Evolutionary conservation across 1,284 basidiomycete genomes (phyloP), one percentile per base, ranked within the genome.

Genomic region (Cryptococcus hybrid): DNA sequence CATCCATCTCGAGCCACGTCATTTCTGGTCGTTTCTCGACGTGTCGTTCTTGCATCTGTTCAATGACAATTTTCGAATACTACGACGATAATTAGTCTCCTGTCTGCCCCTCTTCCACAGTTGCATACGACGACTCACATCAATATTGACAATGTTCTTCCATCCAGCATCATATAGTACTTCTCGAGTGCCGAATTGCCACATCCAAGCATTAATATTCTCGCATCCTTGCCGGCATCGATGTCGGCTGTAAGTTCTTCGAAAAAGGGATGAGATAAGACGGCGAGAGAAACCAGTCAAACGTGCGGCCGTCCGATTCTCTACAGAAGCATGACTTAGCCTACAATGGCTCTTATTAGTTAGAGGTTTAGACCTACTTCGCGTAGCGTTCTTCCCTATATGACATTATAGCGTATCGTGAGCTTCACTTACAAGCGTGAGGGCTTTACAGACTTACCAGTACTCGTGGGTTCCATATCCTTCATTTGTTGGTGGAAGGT

Each of bases 1-100:
- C 24, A 68, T 95, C 92, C 88, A 92, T 94, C 78, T 89, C 89
- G 52, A 85, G 80, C 92, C 92, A 96, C 70, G 84, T 80, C 90
- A 96, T 92, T 56, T 84, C 81, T 2, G 87, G 85, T 50, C 88
- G 82, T 3, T 42, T 15, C 12, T 70, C 67, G 5, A 67, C 69
- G 69, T 94, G 86, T 49, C 83, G 82, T 51, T 76, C 74, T 18
- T 78, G 80, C 92, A 95, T 95, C 67, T 89, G 86, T 56, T 90
- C 83, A 53, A 96, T 88, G 44, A 93, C 82, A 7, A 89, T 81
- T 3, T 81, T 73, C 0, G 91, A 94, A 76, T 92, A 94, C 89
- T 92, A 45, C 13, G 7, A 15, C 4, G 7, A n/a, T 15, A 47
- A 36, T 13, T n/a, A 36, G 24, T 24, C 24, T 24, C 24, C 24